Percentiles rank a stretch among this genome's conserved stretches.
phyloP scores from a whole-genome alignment of 2,329 filamentous ascomycete genomes.

The Dactylellina sp. region DNA sequence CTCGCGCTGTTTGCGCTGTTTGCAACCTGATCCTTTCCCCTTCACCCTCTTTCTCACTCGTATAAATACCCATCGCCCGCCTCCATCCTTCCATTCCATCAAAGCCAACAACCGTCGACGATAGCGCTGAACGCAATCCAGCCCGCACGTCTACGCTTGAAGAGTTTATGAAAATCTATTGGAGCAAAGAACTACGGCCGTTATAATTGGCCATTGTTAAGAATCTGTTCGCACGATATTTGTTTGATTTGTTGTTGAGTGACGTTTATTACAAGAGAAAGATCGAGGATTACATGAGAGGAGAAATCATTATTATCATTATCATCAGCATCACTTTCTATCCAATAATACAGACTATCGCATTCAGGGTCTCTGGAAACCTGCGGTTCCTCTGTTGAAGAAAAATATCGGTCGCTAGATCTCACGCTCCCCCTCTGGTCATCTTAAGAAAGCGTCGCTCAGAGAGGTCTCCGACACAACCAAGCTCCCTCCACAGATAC shows the following conservation, averaged over 20 bases:
- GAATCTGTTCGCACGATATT: not conserved
- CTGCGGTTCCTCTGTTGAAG: slow-evolving; percentile 19
- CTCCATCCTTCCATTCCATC: slow-evolving; percentile 33
- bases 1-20: slow-evolving; percentile 10
- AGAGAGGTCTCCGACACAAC: no score
- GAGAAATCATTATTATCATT: slow-evolving; percentile 1
- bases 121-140: slow-evolving; percentile 3
- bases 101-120: slow-evolving; percentile 19
- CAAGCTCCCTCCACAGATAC: not conserved
- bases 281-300: not conserved
- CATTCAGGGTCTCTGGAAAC: not conserved
- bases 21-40: slow-evolving; percentile 56
- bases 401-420: not conserved
- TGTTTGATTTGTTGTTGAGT: not conserved
- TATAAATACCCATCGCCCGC: slow-evolving; percentile 57
- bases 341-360: no score
- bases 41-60: slow-evolving; percentile 43
- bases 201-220: not conserved
- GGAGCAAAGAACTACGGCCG: not conserved
- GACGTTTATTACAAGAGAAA: not conserved
- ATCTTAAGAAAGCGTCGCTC: not conserved
- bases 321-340: no score
- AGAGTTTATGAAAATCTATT: slow-evolving; percentile 20
- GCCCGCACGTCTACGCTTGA: slow-evolving; percentile 12
- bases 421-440: not conserved